Conservation (phyloP, 2,329 filamentous ascomycete species). For the Hypoxylon sp. region DNA sequence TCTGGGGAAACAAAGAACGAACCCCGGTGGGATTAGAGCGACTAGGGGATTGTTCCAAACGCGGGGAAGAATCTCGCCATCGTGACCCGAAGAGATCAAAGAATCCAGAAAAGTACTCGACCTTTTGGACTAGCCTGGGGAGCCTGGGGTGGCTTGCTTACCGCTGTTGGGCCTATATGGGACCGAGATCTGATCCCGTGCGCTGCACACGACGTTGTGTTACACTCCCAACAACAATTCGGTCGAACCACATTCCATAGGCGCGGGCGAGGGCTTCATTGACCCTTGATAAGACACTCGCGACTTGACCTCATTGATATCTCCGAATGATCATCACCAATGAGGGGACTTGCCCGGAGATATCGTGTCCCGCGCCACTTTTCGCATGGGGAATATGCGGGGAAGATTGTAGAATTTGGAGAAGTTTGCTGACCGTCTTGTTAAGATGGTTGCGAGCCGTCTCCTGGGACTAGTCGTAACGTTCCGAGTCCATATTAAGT, state of each 20-base stretch:
- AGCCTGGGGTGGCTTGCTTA: constrained; percentile 6
- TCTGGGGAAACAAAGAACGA: constrained; percentile 26
- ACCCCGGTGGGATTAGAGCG: constrained; percentile 18
- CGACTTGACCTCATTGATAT: constrained; percentile 13
- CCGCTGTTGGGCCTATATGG: constrained; percentile 17
- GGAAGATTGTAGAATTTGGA: constrained; percentile 13
- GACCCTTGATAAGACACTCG: constrained; percentile 15
- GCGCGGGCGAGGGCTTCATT: constrained; percentile 1
- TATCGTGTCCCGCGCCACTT: constrained; percentile 25
- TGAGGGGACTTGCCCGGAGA: constrained; percentile 17
- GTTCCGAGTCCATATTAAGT: constrained; percentile 8
- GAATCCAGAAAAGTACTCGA: background rate
- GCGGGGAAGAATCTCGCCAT: constrained; percentile 34
- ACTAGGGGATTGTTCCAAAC: constrained; percentile 22
- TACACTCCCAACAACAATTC: constrained; percentile 10
- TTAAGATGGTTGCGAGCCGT: constrained; percentile 1
- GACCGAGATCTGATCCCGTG: constrained; percentile 19
- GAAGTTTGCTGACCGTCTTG: constrained; percentile 1
- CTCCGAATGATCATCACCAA: constrained; percentile 26
- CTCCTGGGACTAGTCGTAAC: constrained; percentile 10
- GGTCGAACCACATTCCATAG: constrained; percentile 20
- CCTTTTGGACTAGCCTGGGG: background rate
- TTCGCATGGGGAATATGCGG: constrained; percentile 17
- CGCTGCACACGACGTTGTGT: constrained; percentile 19
- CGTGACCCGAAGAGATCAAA: constrained; percentile 32